A percentile compares a stretch with the other conserved stretches of the same genome.
These are phyloP conservation scores for Hyphopichia burtonii DNA, from an alignment of 1,139 yeast genomes.

Conservation along the genomic window DNA sequence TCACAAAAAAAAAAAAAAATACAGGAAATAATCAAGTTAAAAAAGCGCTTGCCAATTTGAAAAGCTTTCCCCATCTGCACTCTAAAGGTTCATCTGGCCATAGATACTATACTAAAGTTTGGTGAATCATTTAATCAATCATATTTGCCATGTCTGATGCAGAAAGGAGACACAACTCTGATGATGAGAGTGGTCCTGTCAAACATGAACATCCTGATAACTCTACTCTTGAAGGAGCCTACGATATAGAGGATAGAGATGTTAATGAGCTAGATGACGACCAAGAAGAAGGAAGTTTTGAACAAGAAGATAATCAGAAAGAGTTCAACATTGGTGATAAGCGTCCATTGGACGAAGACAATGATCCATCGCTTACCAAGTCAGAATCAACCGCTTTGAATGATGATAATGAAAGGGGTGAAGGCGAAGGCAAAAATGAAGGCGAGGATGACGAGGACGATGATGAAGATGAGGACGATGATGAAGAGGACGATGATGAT, in stretches of 20 bases:
- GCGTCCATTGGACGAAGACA: constrained; percentile 8
- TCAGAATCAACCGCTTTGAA: constrained; percentile 10
- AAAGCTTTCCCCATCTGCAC: background rate
- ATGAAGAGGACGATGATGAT: constrained; percentile 49
- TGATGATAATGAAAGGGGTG: constrained; percentile 3
- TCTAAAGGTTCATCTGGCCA: background rate
- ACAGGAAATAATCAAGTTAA: background rate
- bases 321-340: constrained; percentile 8
- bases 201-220: constrained; percentile 18
- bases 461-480: constrained; percentile 62
- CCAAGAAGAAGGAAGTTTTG: constrained; percentile 9
- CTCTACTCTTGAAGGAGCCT: constrained; percentile 11
- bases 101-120: background rate
- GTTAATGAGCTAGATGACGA: constrained; percentile 52
- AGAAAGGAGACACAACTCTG: constrained; percentile 4
- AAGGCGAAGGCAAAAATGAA: constrained; percentile 18
- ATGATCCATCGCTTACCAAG: constrained; percentile 7
- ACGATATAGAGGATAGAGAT: constrained; percentile 26
- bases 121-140: background rate
- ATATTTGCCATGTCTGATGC: constrained; percentile 8
- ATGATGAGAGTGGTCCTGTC: constrained; percentile 4
- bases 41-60: background rate
- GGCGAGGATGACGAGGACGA: constrained; percentile 50
- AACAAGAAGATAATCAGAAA: constrained; percentile 1
- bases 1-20: background rate